Evolutionary conservation across 176 grass and related monocot genomes (phyloP).

Genomic region (Dactylis glomerata): DNA sequence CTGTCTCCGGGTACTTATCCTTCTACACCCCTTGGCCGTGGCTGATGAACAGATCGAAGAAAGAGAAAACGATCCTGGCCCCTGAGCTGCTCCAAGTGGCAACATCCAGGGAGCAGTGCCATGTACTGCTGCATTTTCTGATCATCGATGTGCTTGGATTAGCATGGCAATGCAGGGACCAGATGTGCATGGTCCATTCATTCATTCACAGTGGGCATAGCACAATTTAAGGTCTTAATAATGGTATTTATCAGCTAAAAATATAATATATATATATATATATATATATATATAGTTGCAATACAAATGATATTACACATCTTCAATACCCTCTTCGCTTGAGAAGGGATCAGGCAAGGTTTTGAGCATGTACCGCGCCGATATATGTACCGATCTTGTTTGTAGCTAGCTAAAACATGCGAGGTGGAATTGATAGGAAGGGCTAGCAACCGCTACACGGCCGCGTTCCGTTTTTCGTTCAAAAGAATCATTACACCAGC

Average conservation of each 20-base stretch:
- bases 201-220: background rate
- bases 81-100: background rate
- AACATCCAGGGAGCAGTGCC: background rate
- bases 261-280: conserved; percentile 27
- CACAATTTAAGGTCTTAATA: conserved; percentile 21
- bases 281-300: conserved; percentile 43
- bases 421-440: background rate
- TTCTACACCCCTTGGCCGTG: background rate
- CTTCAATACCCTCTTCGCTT: conserved; percentile 27
- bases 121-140: background rate
- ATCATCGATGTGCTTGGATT: background rate
- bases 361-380: conserved; percentile 25
- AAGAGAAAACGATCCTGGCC: background rate
- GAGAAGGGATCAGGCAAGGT: conserved; percentile 2
- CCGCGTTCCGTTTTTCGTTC: conserved; percentile 28
- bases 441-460: background rate
- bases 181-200: background rate
- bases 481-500: conserved; percentile 72
- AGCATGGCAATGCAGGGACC: background rate
- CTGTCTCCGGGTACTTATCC: conserved; percentile 34
- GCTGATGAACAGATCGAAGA: background rate
- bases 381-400: conserved; percentile 17
- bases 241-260: conserved; percentile 46
- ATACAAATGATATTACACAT: conserved; percentile 63
- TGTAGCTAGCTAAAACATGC: background rate